phyloP scores from a whole-genome alignment of 768 basidiomycete genomes.

The Leccinum boreale region DNA sequence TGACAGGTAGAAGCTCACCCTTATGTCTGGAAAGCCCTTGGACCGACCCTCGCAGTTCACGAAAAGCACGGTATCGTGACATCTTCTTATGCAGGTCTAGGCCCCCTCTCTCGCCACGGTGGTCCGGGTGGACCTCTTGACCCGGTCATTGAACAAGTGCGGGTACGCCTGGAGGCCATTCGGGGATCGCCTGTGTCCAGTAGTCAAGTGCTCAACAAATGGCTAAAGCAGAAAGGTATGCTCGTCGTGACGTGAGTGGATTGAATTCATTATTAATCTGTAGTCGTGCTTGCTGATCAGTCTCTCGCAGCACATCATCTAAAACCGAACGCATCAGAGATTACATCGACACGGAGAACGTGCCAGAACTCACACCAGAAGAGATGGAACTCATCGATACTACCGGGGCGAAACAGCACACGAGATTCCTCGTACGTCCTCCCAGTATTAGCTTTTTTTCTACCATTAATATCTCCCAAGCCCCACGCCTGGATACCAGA shows the following conservation, averaged over 20 bases:
- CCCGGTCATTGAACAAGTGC: slow-evolving; percentile 35
- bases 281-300: neutral
- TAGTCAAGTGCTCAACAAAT: slow-evolving; percentile 30
- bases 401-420: slow-evolving; percentile 20
- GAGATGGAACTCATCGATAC: slow-evolving; percentile 27
- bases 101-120: slow-evolving; percentile 37
- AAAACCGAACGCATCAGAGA: slow-evolving; percentile 32
- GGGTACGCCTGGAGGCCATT: slow-evolving; percentile 25
- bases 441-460: neutral
- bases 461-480: neutral
- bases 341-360: slow-evolving; percentile 28
- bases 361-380: slow-evolving; percentile 25
- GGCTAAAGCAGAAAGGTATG: slow-evolving; percentile 28
- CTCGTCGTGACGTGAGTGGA: slow-evolving; percentile 31
- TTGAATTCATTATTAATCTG: neutral
- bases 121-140: slow-evolving; percentile 41
- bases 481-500: neutral
- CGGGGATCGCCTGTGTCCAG: slow-evolving; percentile 26
- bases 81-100: slow-evolving; percentile 39
- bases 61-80: slow-evolving; percentile 37
- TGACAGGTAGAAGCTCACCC: slow-evolving; percentile 52
- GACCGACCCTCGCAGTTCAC: slow-evolving; percentile 33
- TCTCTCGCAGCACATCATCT: slow-evolving; percentile 28
- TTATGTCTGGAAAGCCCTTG: slow-evolving; percentile 44
- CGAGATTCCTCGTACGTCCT: slow-evolving; percentile 26